Evolutionary conservation across 805 yeast species (phyloP).

Genomic region (Grigorovia transvaalensis): DNA sequence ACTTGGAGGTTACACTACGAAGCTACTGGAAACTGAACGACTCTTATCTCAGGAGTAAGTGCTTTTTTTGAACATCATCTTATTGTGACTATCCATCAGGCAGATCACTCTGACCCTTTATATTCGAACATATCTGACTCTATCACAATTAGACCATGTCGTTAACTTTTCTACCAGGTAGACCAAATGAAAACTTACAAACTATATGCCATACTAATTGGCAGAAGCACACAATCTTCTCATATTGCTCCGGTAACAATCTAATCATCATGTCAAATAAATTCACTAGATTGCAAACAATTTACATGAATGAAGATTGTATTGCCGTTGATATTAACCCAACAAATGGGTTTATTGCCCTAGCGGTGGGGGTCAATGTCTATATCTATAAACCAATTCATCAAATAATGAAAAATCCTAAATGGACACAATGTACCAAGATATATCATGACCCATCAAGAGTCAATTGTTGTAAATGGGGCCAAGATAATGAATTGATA

Average conservation of each 20-base stretch:
- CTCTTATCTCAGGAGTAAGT: too few relatives aligned
- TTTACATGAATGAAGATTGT: conserved; percentile 61
- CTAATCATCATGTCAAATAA: conserved; percentile 53
- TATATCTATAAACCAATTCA: conserved; percentile 48
- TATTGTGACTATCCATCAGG: not conserved
- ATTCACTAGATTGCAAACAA: conserved; percentile 56
- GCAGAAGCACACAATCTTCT: conserved; percentile 53
- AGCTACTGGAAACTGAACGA: too few relatives aligned
- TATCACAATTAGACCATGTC: conserved; percentile 32
- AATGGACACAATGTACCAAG: conserved; percentile 36
- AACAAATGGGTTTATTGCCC: conserved; percentile 50
- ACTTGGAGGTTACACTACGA: too few relatives aligned
- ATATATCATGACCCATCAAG: conserved; percentile 25
- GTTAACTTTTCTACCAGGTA: conserved; percentile 73
- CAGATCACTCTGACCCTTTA: not conserved
- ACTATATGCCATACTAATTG: conserved; percentile 53
- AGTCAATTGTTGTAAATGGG: conserved; percentile 46
- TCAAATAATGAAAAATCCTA: conserved; percentile 32
- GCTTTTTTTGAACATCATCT: too few relatives aligned
- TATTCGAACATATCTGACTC: too few relatives aligned
- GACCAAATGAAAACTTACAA: conserved; percentile 51
- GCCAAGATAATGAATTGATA: conserved; percentile 43
- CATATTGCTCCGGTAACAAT: conserved; percentile 84
- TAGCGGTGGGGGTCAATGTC: conserved; percentile 37
- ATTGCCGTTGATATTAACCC: conserved; percentile 53